Evolutionary conservation across 441 rosid species (phyloP), one percentile per base, ranked within the genome.

Genomic region (Jatropha podagrica): DNA sequence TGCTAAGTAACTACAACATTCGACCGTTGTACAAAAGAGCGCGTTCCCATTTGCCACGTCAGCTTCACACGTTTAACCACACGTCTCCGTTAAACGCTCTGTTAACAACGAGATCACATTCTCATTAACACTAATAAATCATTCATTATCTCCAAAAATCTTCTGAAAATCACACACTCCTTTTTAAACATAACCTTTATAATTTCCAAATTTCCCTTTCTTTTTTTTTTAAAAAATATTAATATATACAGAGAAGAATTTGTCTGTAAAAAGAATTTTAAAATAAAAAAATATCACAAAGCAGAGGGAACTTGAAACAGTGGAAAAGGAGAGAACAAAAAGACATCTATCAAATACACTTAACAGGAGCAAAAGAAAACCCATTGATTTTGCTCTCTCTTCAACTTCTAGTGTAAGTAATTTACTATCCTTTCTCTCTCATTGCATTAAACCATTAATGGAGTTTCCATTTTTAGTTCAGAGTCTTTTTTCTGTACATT

Each of bases 1-100:
- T 37, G 48, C 32, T 20, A 56, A 55, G 20, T 32, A 32, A 62
- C 44, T 41, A 68, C 74, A 69, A 27, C 74, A 75, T 64, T 48
- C 71, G 79, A 81, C 85, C 91, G 89, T 86, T 87, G 83, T 40
- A 76, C 5, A 52, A 48, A 52, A 78, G 68, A 72, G 80, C 87
- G 87, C 83, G 81, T 85, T 37, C 68, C 58, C 73, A 62, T 67
- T 26, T 68, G 90, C 85, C 89, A 85, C 83, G 88, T 85, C 85
- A 83, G 15, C 41, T 75, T 77, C 40, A 59, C 78, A 65, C 78
- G 83, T 68, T 32, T 60, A 78, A 68, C 41, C 51, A 14, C 65
- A 71, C 82, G 79, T 23, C 41, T 54, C 89, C 71, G 80, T 84
- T 78, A 71, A 80, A 68, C 68, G 49, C 71, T 52, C 72, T 42